phyloP scores from a whole-genome alignment of 768 basidiomycete species.

The Mycena galericulata region DNA sequence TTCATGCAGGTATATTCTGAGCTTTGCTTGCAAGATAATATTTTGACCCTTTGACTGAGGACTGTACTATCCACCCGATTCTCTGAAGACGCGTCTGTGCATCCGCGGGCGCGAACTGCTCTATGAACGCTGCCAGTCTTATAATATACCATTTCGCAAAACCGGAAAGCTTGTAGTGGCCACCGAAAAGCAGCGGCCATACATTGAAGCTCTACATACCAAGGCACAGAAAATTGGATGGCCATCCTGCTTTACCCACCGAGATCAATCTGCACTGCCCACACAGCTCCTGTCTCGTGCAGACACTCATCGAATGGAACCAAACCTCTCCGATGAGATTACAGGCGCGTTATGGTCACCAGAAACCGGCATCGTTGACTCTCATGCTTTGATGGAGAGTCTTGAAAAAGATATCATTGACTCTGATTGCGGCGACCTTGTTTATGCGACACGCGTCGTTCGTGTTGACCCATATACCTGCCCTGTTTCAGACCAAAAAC shows the following conservation, averaged over 20 bases:
- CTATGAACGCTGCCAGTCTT: constrained; percentile 76
- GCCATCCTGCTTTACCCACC: constrained; percentile 54
- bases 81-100: constrained; percentile 89
- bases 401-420: constrained; percentile 86
- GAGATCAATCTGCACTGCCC: constrained; percentile 59
- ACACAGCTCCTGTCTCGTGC: constrained; percentile 76
- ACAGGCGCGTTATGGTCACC: constrained; percentile 82
- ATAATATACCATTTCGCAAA: constrained; percentile 76
- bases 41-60: constrained; percentile 56
- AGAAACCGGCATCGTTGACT: constrained; percentile 91
- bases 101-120: constrained; percentile 87
- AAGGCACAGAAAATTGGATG: constrained; percentile 69
- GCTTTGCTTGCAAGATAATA: neutral
- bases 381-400: constrained; percentile 85
- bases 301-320: constrained; percentile 81
- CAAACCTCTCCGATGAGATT: constrained; percentile 81
- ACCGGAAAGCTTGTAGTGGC: constrained; percentile 94
- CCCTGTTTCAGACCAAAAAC: constrained; percentile 38
- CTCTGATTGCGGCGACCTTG: constrained; percentile 75
- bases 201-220: constrained; percentile 75
- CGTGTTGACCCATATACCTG: constrained; percentile 77
- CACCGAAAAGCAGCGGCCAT: constrained; percentile 69
- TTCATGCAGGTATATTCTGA: constrained; percentile 81
- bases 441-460: constrained; percentile 85
- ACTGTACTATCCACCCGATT: constrained; percentile 85